Percentiles rank a stretch among this genome's conserved stretches.
phyloP scores from a whole-genome alignment of 2,329 filamentous ascomycete genomes.

The Calonectria hawksworthii region DNA sequence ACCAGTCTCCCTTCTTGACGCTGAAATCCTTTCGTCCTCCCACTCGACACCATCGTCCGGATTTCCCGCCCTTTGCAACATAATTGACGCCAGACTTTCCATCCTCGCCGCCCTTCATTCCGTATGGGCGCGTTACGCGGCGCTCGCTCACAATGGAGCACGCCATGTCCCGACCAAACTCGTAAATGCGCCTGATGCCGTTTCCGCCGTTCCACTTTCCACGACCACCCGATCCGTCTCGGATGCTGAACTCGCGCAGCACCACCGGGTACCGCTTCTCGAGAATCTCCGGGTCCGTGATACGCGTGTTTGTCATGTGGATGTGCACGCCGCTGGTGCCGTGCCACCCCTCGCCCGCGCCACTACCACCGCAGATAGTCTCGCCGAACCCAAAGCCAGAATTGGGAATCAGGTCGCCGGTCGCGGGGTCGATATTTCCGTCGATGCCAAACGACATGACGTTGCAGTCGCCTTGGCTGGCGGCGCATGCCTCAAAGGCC shows the following conservation, averaged over 20 bases:
- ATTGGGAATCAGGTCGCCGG: slow-evolving; percentile 51
- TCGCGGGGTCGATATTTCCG: slow-evolving; percentile 62
- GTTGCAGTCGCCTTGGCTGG: slow-evolving; percentile 83
- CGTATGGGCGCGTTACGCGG: slow-evolving; percentile 16
- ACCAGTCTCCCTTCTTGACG: slow-evolving; percentile 12
- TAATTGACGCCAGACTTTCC: slow-evolving; percentile 18
- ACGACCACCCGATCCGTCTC: slow-evolving; percentile 67
- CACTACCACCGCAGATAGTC: slow-evolving; percentile 84
- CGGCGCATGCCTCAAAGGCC: slow-evolving; percentile 82
- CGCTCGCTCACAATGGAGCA: slow-evolving; percentile 20
- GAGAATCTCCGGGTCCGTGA: slow-evolving; percentile 84
- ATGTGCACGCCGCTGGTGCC: slow-evolving; percentile 82
- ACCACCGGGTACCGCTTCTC: slow-evolving; percentile 79
- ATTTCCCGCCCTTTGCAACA: background rate
- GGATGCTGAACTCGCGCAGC: slow-evolving; percentile 76
- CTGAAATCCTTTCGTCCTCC: slow-evolving; percentile 19
- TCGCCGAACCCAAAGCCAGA: slow-evolving; percentile 88
- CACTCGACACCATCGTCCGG: slow-evolving; percentile 7
- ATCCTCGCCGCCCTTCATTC: slow-evolving; percentile 23
- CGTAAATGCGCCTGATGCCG: slow-evolving; percentile 81
- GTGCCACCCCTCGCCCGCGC: slow-evolving; percentile 80
- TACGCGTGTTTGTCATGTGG: slow-evolving; percentile 89
- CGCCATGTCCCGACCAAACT: slow-evolving; percentile 62
- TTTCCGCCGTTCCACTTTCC: slow-evolving; percentile 80
- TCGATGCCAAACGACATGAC: slow-evolving; percentile 87